Conservation (phyloP, 805 yeast genomes). For the Pichia paraexigua region DNA sequence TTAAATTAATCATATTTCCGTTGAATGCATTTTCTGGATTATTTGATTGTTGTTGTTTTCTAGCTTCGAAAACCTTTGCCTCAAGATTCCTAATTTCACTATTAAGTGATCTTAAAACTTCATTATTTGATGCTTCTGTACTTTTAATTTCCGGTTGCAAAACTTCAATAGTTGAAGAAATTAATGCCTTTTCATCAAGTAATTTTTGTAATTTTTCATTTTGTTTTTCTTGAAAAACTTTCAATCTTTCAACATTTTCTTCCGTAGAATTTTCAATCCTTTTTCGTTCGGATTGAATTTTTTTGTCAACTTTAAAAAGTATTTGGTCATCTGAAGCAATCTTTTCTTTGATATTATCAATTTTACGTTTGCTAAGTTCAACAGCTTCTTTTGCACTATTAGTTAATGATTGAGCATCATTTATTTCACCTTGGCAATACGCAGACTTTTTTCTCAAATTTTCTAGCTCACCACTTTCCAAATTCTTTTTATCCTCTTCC, state of each 20-base stretch:
- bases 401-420: slow-evolving; percentile 9
- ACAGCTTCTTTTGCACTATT: slow-evolving; percentile 11
- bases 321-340: slow-evolving; percentile 1
- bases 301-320: slow-evolving; percentile 11
- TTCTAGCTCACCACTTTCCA: slow-evolving; percentile 8
- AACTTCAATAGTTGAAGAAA: slow-evolving; percentile 8
- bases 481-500: slow-evolving; percentile 7
- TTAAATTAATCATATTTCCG: slow-evolving; percentile 31
- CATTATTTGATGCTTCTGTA: slow-evolving; percentile 5
- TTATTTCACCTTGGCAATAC: background rate
- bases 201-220: slow-evolving; percentile 7
- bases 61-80: slow-evolving; percentile 3
- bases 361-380: slow-evolving; percentile 1
- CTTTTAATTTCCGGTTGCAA: slow-evolving; percentile 18
- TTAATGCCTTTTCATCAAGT: slow-evolving; percentile 11
- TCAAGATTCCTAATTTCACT: slow-evolving; percentile 2
- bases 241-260: slow-evolving; percentile 33
- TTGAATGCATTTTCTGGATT: slow-evolving; percentile 43
- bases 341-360: slow-evolving; percentile 12
- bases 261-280: slow-evolving; percentile 36
- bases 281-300: slow-evolving; percentile 27
- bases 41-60: slow-evolving; percentile 8
- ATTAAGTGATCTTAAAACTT: background rate
- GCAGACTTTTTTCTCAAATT: background rate
- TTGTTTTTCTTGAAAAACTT: slow-evolving; percentile 14